These are phyloP conservation scores for Gardenia jasminoides DNA, from an alignment of 257 asterid genomes.

Conservation along the genomic window DNA sequence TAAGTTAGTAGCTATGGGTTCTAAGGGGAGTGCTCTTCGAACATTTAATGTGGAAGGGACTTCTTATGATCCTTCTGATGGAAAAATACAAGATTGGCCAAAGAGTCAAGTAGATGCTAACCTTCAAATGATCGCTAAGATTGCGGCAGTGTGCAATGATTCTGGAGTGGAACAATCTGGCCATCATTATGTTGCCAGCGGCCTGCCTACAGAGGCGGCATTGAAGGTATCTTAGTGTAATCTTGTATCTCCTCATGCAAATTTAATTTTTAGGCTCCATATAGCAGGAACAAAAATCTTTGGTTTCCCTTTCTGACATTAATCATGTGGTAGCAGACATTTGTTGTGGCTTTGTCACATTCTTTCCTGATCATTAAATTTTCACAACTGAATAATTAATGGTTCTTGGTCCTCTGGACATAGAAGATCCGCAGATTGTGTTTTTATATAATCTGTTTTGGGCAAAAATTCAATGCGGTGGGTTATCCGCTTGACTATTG, in stretches of 20 bases:
- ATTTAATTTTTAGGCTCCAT: background rate
- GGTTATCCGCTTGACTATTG: background rate
- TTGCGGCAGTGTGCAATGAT: conserved; percentile 96
- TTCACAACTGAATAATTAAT: background rate
- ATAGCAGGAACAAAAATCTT: background rate
- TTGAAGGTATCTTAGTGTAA: conserved; percentile 57
- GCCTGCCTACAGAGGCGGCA: conserved; percentile 98
- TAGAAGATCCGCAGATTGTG: background rate
- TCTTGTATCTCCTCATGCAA: background rate
- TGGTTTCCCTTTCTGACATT: background rate
- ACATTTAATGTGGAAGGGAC: conserved; percentile 82
- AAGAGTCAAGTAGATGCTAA: conserved; percentile 66
- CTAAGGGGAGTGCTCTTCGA: conserved; percentile 44
- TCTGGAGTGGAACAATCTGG: conserved; percentile 84
- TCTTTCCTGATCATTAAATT: background rate
- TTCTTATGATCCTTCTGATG: conserved; percentile 81
- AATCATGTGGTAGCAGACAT: background rate
- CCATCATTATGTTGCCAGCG: conserved; percentile 69
- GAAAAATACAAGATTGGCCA: conserved; percentile 76
- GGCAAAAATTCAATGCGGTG: background rate
- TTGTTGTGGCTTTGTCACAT: background rate
- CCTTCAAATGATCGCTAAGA: conserved; percentile 87
- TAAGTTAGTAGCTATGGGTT: conserved; percentile 81
- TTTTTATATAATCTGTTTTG: background rate
- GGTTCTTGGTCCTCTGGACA: background rate